phyloP scores from a whole-genome alignment of 495 filamentous ascomycete genomes.

The Bathelium albidoporum region DNA sequence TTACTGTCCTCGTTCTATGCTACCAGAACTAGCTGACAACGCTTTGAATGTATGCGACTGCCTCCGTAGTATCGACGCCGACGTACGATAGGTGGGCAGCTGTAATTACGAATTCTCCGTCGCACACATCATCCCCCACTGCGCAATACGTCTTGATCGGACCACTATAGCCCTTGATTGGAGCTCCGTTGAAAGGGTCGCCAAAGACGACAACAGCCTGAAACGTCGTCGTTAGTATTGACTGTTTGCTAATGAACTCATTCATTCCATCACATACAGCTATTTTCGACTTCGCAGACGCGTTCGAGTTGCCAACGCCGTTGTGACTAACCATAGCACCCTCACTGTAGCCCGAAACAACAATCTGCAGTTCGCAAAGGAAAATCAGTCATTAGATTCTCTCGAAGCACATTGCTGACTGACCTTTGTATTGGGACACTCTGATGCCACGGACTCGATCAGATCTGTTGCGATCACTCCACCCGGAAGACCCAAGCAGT shows the following conservation, averaged over 20 bases:
- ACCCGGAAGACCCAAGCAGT: background rate
- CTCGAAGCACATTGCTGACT: background rate
- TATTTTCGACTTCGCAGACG: background rate
- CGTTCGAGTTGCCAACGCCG: background rate
- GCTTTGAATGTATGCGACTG: background rate
- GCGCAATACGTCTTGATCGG: background rate
- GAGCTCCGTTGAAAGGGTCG: background rate
- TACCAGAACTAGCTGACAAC: background rate
- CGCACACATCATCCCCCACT: background rate
- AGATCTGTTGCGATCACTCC: background rate
- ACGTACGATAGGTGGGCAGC: background rate
- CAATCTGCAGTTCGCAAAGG: background rate
- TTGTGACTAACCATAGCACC: background rate
- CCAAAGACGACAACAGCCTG: background rate
- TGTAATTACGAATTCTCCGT: background rate
- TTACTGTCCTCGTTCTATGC: background rate
- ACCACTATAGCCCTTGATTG: background rate
- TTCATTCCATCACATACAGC: background rate
- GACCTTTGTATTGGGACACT: background rate
- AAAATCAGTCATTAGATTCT: background rate
- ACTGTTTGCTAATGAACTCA: background rate
- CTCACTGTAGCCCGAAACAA: background rate
- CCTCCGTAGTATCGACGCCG: background rate
- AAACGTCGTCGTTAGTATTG: background rate
- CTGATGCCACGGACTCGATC: background rate